Evolutionary conservation across 495 filamentous ascomycete genomes (phyloP), one percentile per base, ranked within the genome.

Genomic region (Astrothelium subdiscretum): DNA sequence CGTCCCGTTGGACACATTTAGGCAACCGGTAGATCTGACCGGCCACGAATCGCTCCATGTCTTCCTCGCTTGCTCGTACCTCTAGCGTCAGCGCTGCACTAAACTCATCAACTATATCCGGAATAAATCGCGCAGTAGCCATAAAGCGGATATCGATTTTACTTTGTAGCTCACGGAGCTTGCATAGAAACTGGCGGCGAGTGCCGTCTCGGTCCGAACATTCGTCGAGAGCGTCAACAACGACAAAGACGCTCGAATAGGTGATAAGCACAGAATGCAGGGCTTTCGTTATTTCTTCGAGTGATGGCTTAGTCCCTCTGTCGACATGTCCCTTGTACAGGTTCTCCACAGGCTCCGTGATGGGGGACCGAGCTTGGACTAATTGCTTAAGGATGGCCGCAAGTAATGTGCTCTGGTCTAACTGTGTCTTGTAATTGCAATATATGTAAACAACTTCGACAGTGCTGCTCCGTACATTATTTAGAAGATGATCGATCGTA

Each of bases 141-240:
- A 71, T 61, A 0, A 69, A 12, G 22, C 71, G 72, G 24, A 71
- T 51, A n/a, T 66, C 57, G 0, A 31, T 57, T 32, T 64, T 66
- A 0, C 59, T 64, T 29, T 76, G 73, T 20, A 78, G 61, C 6
- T 60, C 64, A 29, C 70, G 70, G 18, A 78, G 60, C 29, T 67
- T 67, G 24, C 62, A 63, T 20, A 77, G 60, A 62, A 77, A 66
- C 40, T 31, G 24, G 64, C 63, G 43, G 67, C 67, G 24, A 62
- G 69, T 67, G 67, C 69, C 48, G 62, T 75, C 65, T 31, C 68
- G 35, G 20, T 54, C 61, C 51, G 40, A 31, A 58, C 71, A 75
- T 65, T 80, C 78, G 62, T 80, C 77, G 4, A 80, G 64, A 48
- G 78, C 78, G 62, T 81, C 78, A 10, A 81, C 61, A 20, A 82